phyloP scores from a whole-genome alignment of 1,139 yeast genomes.

The Saccharomyces hybrid region DNA sequence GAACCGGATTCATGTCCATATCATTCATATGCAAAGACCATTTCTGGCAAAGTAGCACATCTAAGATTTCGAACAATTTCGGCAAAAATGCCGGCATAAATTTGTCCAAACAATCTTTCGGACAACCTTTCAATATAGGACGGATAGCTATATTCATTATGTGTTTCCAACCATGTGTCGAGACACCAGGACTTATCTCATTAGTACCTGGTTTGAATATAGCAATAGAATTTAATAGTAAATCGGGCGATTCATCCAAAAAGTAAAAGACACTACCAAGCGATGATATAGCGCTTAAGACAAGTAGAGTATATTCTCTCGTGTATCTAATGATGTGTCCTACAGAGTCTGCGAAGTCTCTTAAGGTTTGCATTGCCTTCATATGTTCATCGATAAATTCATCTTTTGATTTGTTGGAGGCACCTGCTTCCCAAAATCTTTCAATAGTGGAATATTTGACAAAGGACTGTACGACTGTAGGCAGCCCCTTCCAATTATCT shows the following conservation, averaged over 20 bases:
- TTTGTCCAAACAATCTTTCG: slow-evolving; percentile 53
- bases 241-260: slow-evolving; percentile 68
- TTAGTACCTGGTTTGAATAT: slow-evolving; percentile 63
- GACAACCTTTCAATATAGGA: slow-evolving; percentile 83
- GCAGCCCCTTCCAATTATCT: slow-evolving; percentile 78
- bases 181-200: slow-evolving; percentile 62
- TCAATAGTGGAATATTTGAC: slow-evolving; percentile 83
- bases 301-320: slow-evolving; percentile 86
- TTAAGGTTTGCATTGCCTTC: slow-evolving; percentile 82
- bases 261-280: slow-evolving; percentile 84
- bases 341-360: slow-evolving; percentile 98
- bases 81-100: slow-evolving; percentile 79
- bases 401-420: slow-evolving; percentile 87
- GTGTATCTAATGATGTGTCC: slow-evolving; percentile 95
- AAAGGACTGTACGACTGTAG: slow-evolving; percentile 83
- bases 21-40: slow-evolving; percentile 76
- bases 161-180: slow-evolving; percentile 95
- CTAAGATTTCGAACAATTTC: slow-evolving; percentile 62
- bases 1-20: slow-evolving; percentile 33
- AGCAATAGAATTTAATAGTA: slow-evolving; percentile 51
- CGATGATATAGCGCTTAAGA: slow-evolving; percentile 84
- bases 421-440: slow-evolving; percentile 98
- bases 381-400: slow-evolving; percentile 92
- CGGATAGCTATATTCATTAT: slow-evolving; percentile 85
- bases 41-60: slow-evolving; percentile 54